Evolutionary conservation across 2,329 filamentous ascomycete genomes (phyloP), one percentile per base, ranked within the genome.

Genomic region (Fusarium secorum): DNA sequence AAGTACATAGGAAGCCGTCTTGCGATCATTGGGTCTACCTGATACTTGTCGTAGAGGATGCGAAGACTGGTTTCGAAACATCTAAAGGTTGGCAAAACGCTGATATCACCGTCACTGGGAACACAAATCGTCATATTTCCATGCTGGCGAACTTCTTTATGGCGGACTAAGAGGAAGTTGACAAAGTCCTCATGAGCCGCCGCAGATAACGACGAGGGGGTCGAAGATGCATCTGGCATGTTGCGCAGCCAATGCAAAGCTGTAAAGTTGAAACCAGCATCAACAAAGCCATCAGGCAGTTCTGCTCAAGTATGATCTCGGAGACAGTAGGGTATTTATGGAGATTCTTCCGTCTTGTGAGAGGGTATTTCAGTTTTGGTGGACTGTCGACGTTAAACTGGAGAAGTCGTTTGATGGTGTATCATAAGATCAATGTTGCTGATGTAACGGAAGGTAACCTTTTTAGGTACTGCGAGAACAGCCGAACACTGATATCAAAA

Each of bases 181-280:
- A 53, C 14, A 2, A 58, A 32, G 9, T 41, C 44, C 9, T 14
- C 10, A 1, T 58, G 55, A 17, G 55, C 35, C 5, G 35, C 33
- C 14, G 17, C 7, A 7, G 55, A 32, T 10, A 53, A 1, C 0
- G 26, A 18, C 1, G 35, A 33, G 3, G 17, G 1, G 4, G 10
- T 53, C 17, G 33, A 26, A 5, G 45, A 58, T 22, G 28, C 18
- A 10, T 39, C 26, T 2, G 44, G 44, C 42, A 52, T 52, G 0
- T 4, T 24, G 7, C 26, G 24, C 0, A 57, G 33, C 54, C 54
- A 57, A 28, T 57, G 44, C 15, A 52, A 3, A 13, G 24, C 20
- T 9, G 54, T 52, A 3, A 57, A 57, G 13, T 15, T 57, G 15
- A 57, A 57, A 0, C 44, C 54, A 11, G 32, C 20, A 39, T 52